These are phyloP conservation scores for Neurospora sp. DNA, from an alignment of 2,329 filamentous ascomycete genomes.

Conservation along the genomic window DNA sequence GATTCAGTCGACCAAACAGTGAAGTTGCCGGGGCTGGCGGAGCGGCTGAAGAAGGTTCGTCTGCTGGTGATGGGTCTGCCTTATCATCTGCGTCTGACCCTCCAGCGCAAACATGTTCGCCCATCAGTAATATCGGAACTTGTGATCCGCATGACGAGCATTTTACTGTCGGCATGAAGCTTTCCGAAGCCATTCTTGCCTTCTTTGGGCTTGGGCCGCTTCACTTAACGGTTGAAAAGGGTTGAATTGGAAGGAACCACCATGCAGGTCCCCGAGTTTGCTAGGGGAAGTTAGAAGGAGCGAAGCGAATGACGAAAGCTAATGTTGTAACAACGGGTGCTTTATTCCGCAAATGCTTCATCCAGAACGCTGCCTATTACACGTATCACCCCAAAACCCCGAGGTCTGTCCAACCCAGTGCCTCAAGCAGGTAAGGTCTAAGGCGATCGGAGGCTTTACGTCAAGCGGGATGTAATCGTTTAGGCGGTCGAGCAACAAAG, in stretches of 20 bases:
- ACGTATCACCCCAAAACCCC: not conserved
- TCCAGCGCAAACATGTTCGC: constrained; percentile 64
- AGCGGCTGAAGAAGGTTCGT: constrained; percentile 21
- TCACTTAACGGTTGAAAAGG: constrained; percentile 2
- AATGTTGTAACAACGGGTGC: not conserved
- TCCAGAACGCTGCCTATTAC: not conserved
- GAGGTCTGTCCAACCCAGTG: not conserved
- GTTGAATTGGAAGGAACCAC: constrained; percentile 3
- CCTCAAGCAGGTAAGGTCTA: not conserved
- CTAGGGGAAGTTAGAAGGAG: constrained; percentile 3
- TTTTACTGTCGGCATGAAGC: constrained; percentile 74
- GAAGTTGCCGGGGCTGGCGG: constrained; percentile 23
- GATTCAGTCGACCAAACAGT: constrained; percentile 27
- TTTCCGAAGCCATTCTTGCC: constrained; percentile 42
- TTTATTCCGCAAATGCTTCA: not conserved
- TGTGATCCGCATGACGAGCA: constrained; percentile 70
- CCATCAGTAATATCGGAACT: constrained; percentile 78
- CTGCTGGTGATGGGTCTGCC: not conserved
- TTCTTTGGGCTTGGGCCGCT: constrained; percentile 27
- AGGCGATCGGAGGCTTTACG: not conserved
- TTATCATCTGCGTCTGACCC: constrained; percentile 37
- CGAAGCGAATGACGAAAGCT: constrained; percentile 1
- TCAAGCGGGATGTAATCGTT: not conserved
- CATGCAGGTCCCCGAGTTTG: constrained; percentile 4
- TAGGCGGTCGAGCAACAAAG: not conserved